These are phyloP conservation scores for Phyllostachys edulis DNA, from an alignment of 176 grass and related monocot genomes.

Conservation along the genomic window DNA sequence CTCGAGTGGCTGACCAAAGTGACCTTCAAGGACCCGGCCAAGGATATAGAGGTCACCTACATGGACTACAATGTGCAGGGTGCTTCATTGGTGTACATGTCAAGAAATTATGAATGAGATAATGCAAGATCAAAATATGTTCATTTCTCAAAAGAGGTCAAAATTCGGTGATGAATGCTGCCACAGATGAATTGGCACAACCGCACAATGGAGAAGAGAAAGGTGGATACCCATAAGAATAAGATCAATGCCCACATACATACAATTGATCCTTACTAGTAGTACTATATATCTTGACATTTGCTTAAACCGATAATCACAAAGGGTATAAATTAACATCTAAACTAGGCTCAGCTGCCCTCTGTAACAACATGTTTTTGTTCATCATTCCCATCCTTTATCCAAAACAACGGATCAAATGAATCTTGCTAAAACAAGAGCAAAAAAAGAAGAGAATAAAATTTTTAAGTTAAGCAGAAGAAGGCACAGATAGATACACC, in stretches of 20 bases:
- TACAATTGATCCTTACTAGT: neutral
- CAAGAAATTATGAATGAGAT: no score
- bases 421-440: constrained; percentile 38
- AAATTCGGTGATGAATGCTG: neutral
- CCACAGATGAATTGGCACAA: neutral
- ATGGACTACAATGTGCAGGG: no score
- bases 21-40: no score
- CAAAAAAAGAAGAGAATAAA: constrained; percentile 3
- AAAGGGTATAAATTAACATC: constrained; percentile 16
- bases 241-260: neutral
- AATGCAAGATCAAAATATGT: neutral
- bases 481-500: no score
- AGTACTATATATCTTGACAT: constrained; percentile 6
- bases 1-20: no score
- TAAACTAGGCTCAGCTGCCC: neutral
- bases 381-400: constrained; percentile 40
- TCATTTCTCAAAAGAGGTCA: neutral
- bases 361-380: constrained; percentile 20
- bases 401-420: constrained; percentile 47
- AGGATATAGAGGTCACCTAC: no score
- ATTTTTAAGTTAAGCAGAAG: no score
- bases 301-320: constrained; percentile 8
- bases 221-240: neutral
- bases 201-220: neutral
- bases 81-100: no score